These are phyloP conservation scores for Nemania bipapillata DNA, from an alignment of 2,329 filamentous ascomycete genomes.

Conservation along the genomic window DNA sequence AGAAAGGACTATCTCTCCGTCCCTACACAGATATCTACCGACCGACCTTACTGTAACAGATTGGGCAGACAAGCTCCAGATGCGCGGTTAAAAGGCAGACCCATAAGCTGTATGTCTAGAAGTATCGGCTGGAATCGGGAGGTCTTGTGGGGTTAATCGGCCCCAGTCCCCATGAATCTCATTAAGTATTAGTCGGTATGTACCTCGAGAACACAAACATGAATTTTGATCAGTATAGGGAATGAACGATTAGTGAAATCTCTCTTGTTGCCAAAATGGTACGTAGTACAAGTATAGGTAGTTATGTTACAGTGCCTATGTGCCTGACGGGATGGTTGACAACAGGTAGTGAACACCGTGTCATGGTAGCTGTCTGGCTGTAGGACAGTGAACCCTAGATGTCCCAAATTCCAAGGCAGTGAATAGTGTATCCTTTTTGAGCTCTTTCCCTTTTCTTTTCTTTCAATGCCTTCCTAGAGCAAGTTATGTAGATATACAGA, in stretches of 20 bases:
- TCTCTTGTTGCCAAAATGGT: not conserved
- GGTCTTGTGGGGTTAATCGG: not conserved
- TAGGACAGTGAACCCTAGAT: not conserved
- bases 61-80: constrained; percentile 3
- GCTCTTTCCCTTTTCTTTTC: not conserved
- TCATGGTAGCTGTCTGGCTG: constrained; percentile 1
- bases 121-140: constrained; percentile 20
- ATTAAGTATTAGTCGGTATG: not conserved
- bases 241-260: not conserved
- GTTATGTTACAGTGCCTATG: not conserved
- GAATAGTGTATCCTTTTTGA: too few species aligned
- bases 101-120: not conserved
- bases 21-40: not conserved
- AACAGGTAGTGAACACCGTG: not conserved
- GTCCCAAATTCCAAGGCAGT: not conserved
- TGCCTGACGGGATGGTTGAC: not conserved
- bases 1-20: not conserved
- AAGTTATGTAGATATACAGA: too few species aligned
- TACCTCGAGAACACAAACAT: constrained; percentile 1
- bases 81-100: constrained; percentile 14
- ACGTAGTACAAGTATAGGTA: not conserved
- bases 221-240: not conserved
- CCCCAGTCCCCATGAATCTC: constrained; percentile 5
- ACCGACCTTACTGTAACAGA: constrained; percentile 5
- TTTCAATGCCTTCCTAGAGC: not conserved